Conservation (phyloP, 768 basidiomycete genomes). For the Trametes maxima region DNA sequence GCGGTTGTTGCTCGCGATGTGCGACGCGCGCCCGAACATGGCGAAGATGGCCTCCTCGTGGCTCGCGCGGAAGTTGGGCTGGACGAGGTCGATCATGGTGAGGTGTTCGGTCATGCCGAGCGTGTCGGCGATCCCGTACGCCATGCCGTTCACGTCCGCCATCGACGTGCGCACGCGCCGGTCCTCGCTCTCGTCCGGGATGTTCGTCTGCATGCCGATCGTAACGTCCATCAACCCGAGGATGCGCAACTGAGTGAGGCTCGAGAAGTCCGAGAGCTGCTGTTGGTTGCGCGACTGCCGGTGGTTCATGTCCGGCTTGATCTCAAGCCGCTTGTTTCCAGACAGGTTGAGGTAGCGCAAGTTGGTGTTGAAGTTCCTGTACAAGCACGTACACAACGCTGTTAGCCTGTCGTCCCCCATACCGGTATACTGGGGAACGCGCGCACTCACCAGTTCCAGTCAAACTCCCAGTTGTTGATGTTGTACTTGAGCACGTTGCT, state of each 20-base stretch:
- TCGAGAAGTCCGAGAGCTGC: slow-evolving; percentile 78
- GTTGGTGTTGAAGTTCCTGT: slow-evolving; percentile 94
- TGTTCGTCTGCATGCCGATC: slow-evolving; percentile 56
- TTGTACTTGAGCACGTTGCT: slow-evolving; percentile 96
- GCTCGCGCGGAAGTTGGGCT: slow-evolving; percentile 76
- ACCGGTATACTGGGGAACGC: not conserved
- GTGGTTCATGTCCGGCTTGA: slow-evolving; percentile 67
- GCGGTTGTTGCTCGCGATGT: slow-evolving; percentile 59
- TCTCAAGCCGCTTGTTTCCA: slow-evolving; percentile 94
- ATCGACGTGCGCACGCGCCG: slow-evolving; percentile 90
- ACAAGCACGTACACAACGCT: not conserved
- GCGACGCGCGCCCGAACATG: slow-evolving; percentile 85
- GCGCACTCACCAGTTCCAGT: slow-evolving; percentile 93
- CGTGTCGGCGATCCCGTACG: slow-evolving; percentile 95
- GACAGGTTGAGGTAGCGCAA: slow-evolving; percentile 95
- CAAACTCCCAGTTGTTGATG: slow-evolving; percentile 97
- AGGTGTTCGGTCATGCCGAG: slow-evolving; percentile 79
- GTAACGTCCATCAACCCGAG: slow-evolving; percentile 98
- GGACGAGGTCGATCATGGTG: slow-evolving; percentile 90
- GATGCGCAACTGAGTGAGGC: slow-evolving; percentile 81
- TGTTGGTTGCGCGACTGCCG: slow-evolving; percentile 20
- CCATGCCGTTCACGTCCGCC: slow-evolving; percentile 88
- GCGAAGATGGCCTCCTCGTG: slow-evolving; percentile 90
- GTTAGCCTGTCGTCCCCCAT: not conserved
- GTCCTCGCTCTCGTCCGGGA: slow-evolving; percentile 84